Percentiles rank a stretch among this genome's conserved stretches.
These are phyloP conservation scores for Corchorus olitorius DNA, from an alignment of 345 rosid genomes.

Conservation along the genomic window DNA sequence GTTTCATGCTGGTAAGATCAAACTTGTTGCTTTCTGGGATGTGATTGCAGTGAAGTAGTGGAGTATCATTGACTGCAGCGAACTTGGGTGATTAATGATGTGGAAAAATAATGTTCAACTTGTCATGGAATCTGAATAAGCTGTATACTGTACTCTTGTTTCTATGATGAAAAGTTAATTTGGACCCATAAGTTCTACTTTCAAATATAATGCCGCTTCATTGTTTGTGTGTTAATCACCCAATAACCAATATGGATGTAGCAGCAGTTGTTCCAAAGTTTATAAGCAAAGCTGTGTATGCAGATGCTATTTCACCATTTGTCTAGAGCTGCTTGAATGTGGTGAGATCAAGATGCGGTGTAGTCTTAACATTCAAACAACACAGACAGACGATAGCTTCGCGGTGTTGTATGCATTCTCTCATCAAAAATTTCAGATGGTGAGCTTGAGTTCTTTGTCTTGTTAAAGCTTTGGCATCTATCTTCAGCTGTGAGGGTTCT, in stretches of 20 bases:
- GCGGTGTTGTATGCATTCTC: background rate
- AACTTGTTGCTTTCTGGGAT: background rate
- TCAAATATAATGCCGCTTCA: background rate
- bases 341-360: background rate
- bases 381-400: background rate
- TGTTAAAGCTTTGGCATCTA: background rate
- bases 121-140: background rate
- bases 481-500: background rate
- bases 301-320: background rate
- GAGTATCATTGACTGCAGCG: background rate
- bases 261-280: background rate
- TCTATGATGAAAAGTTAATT: background rate
- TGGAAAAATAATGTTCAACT: background rate
- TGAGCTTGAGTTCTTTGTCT: background rate
- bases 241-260: background rate
- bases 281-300: background rate
- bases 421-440: background rate
- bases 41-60: background rate
- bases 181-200: background rate
- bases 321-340: background rate
- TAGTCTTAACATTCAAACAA: background rate
- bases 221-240: background rate
- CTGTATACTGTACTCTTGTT: background rate
- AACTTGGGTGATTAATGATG: background rate
- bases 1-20: conserved; percentile 9